phyloP scores from a whole-genome alignment of 306 rosid species.

The Malus domestica region DNA sequence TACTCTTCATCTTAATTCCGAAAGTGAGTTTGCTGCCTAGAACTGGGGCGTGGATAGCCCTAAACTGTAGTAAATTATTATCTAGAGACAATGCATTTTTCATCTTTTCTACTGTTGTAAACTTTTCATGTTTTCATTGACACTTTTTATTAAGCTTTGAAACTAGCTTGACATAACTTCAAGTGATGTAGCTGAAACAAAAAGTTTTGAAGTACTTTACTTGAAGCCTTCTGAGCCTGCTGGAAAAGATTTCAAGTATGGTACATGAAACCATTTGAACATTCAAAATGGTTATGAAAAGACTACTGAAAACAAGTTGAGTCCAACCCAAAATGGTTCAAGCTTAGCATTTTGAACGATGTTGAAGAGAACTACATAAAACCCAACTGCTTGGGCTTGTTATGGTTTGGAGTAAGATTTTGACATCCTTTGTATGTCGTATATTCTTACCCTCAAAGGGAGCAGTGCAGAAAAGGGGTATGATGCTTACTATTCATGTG shows the following conservation, averaged over 20 bases:
- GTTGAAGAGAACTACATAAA: background rate
- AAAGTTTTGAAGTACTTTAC: background rate
- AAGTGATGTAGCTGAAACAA: background rate
- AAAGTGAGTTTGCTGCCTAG: conserved; percentile 7
- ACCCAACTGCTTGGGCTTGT: background rate
- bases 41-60: background rate
- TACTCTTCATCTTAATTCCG: background rate
- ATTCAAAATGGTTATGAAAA: background rate
- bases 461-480: background rate
- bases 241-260: background rate
- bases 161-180: background rate
- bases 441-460: background rate
- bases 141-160: background rate
- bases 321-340: background rate
- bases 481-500: background rate
- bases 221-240: background rate
- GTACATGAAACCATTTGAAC: background rate
- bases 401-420: background rate
- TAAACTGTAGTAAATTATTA: background rate
- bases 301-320: background rate
- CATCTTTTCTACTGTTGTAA: background rate
- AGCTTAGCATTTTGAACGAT: background rate
- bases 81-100: background rate
- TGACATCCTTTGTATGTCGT: background rate
- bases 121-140: background rate